These are phyloP conservation scores for Prunus mume DNA, from an alignment of 306 rosid genomes.

Conservation along the genomic window DNA sequence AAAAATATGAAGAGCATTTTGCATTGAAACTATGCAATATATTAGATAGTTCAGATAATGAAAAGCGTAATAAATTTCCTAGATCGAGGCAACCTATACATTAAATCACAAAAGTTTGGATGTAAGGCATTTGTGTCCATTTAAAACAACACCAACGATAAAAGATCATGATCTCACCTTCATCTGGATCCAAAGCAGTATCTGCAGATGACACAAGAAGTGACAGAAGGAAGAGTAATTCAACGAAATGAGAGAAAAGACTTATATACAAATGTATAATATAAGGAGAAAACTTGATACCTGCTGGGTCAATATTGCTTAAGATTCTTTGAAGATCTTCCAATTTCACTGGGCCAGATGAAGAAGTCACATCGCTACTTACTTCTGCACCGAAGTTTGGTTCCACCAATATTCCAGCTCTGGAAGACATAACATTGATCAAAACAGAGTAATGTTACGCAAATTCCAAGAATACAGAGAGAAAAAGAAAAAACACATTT, in stretches of 20 bases:
- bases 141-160: slow-evolving; percentile 2
- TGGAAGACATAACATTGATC: slow-evolving; percentile 11
- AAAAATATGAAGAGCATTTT: neutral
- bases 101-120: neutral
- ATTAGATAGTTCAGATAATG: neutral
- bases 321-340: slow-evolving; percentile 85
- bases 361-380: slow-evolving; percentile 49
- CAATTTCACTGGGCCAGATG: slow-evolving; percentile 80
- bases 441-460: neutral
- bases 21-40: neutral
- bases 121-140: neutral
- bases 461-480: neutral
- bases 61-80: neutral
- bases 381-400: slow-evolving; percentile 60
- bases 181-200: slow-evolving; percentile 67
- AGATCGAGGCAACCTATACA: neutral
- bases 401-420: slow-evolving; percentile 49
- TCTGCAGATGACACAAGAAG: slow-evolving; percentile 48
- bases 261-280: neutral
- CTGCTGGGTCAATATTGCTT: slow-evolving; percentile 75
- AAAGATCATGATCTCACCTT: slow-evolving; percentile 50
- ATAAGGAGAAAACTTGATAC: slow-evolving; percentile 31
- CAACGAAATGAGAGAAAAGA: neutral
- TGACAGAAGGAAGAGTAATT: slow-evolving; percentile 32
- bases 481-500: neutral